Conservation (phyloP, 352 stramenopile genomes). For the Phytophthora cajani region DNA sequence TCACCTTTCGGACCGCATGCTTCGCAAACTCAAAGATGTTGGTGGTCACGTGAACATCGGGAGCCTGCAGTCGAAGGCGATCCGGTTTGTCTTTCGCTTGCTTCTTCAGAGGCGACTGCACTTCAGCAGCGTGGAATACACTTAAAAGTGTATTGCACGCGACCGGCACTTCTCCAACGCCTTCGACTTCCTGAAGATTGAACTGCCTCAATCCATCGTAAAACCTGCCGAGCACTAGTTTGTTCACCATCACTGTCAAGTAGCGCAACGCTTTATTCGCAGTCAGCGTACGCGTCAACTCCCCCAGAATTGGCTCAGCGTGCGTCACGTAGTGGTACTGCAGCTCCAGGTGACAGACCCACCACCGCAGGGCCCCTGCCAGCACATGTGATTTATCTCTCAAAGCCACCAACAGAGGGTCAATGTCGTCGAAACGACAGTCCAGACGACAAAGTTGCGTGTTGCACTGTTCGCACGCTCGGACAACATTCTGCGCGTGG, state of each 20-base stretch:
- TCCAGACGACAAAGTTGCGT: background rate
- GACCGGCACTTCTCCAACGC: background rate
- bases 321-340: too few relatives aligned
- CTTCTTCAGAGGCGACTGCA: too few relatives aligned
- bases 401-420: background rate
- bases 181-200: background rate
- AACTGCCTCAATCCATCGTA: background rate
- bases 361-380: background rate
- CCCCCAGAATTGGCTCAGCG: background rate
- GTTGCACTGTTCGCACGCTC: background rate
- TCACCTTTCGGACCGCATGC: too few relatives aligned
- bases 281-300: background rate
- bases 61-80: too few relatives aligned
- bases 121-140: background rate
- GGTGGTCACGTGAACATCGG: too few relatives aligned
- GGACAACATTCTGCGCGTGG: background rate
- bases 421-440: background rate
- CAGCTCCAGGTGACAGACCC: background rate
- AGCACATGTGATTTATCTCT: background rate
- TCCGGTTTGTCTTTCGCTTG: too few relatives aligned
- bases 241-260: background rate
- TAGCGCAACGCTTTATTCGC: background rate
- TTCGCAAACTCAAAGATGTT: too few relatives aligned
- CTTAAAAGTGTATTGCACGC: background rate
- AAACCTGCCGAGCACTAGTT: background rate